phyloP scores from a whole-genome alignment of 371 early-diverging fungal species.

The Entomophthora muscae region DNA sequence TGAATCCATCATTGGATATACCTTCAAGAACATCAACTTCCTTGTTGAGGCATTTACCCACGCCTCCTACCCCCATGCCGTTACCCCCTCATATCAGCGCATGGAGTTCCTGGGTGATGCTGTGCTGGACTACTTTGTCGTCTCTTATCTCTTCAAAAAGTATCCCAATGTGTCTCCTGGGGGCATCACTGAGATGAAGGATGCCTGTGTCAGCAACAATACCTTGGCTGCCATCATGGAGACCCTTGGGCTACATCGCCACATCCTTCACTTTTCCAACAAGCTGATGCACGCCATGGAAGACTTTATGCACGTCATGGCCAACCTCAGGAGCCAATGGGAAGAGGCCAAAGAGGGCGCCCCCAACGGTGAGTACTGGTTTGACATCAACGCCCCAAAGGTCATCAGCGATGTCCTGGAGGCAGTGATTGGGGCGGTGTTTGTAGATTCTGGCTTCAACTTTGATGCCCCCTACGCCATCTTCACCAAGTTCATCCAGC shows the following conservation, averaged over 20 bases:
- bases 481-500: slow-evolving; percentile 30
- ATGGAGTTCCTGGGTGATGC: slow-evolving; percentile 91
- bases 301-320: slow-evolving; percentile 20
- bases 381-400: slow-evolving; percentile 58
- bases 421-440: slow-evolving; percentile 74
- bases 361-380: slow-evolving; percentile 44
- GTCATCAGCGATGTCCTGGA: slow-evolving; percentile 76
- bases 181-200: slow-evolving; percentile 52
- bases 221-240: slow-evolving; percentile 56
- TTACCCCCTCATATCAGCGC: slow-evolving; percentile 64
- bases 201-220: slow-evolving; percentile 74
- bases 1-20: slow-evolving; percentile 40
- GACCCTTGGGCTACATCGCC: slow-evolving; percentile 33
- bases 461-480: slow-evolving; percentile 25
- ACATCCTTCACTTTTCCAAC: slow-evolving; percentile 43
- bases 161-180: slow-evolving; percentile 41
- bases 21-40: slow-evolving; percentile 40
- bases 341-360: slow-evolving; percentile 12
- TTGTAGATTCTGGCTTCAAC: slow-evolving; percentile 61
- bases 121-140: slow-evolving; percentile 63
- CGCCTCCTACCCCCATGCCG: slow-evolving; percentile 38
- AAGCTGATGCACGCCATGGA: slow-evolving; percentile 27
- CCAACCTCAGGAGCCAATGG: slow-evolving; percentile 15
- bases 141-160: slow-evolving; percentile 44
- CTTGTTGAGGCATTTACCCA: slow-evolving; percentile 77